Evolutionary conservation across 768 basidiomycete genomes (phyloP).

Genomic region (Phylloporus arenicola): DNA sequence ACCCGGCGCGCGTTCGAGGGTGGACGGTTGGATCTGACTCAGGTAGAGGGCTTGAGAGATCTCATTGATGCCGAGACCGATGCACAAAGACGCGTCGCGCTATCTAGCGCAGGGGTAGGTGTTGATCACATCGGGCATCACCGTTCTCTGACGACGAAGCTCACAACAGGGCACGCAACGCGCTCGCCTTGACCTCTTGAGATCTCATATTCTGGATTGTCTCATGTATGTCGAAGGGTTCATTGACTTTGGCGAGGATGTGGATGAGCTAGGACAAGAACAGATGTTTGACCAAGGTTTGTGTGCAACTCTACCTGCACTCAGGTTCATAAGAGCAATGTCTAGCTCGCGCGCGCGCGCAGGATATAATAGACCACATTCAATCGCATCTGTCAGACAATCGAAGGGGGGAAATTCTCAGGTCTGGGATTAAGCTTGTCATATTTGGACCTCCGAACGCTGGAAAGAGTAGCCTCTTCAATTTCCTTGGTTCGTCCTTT

Average conservation of each 20-base stretch:
- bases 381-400: slow-evolving; percentile 58
- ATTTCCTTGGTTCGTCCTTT: slow-evolving; percentile 60
- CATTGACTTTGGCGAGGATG: slow-evolving; percentile 88
- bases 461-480: slow-evolving; percentile 87
- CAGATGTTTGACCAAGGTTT: slow-evolving; percentile 68
- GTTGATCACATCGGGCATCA: background rate
- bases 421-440: slow-evolving; percentile 74
- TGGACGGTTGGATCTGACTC: slow-evolving; percentile 79
- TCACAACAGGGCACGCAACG: slow-evolving; percentile 55
- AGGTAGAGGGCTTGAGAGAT: slow-evolving; percentile 85
- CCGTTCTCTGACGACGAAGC: background rate
- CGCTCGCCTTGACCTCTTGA: slow-evolving; percentile 55
- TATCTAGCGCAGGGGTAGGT: slow-evolving; percentile 63
- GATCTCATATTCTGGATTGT: slow-evolving; percentile 62
- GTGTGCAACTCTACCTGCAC: background rate
- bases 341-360: slow-evolving; percentile 51
- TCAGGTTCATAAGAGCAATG: background rate
- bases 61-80: slow-evolving; percentile 88
- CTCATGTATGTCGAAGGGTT: slow-evolving; percentile 81
- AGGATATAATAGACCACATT: slow-evolving; percentile 47
- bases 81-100: slow-evolving; percentile 67
- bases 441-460: slow-evolving; percentile 94
- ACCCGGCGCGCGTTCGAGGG: slow-evolving; percentile 77
- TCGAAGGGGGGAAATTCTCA: slow-evolving; percentile 76
- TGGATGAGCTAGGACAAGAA: slow-evolving; percentile 76